phyloP scores from a whole-genome alignment of 768 basidiomycete species.

The Amanita rimosa region DNA sequence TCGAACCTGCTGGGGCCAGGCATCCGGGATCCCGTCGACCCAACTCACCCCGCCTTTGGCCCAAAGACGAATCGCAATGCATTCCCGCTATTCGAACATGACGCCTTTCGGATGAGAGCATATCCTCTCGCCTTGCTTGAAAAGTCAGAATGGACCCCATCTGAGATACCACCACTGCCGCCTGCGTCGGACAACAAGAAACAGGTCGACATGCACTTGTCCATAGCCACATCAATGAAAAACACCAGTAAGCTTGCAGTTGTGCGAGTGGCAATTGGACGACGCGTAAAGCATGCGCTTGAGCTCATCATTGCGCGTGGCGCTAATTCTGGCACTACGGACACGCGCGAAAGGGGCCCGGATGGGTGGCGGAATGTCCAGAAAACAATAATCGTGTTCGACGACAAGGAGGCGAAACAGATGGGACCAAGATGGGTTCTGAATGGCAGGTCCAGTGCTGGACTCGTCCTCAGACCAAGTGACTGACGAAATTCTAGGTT shows the following conservation, averaged over 20 bases:
- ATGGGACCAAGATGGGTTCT: conserved; percentile 9
- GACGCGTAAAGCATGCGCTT: conserved; percentile 27
- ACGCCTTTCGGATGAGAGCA: conserved; percentile 1
- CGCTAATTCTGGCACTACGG: conserved; percentile 16
- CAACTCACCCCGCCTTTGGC: conserved; percentile 4
- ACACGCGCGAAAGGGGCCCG: conserved; percentile 7
- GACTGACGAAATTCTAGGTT: conserved; percentile 20
- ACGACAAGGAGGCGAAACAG: conserved; percentile 13
- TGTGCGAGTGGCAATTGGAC: conserved; percentile 19
- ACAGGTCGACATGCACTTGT: conserved; percentile 3
- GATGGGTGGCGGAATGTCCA: background rate
- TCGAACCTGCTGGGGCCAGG: background rate
- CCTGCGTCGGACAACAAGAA: background rate
- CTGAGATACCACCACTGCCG: background rate
- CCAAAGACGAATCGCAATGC: background rate
- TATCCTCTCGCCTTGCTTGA: conserved; percentile 6
- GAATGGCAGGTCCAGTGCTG: conserved; percentile 1
- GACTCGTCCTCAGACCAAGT: conserved; percentile 15
- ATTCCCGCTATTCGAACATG: conserved; percentile 2
- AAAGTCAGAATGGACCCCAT: background rate
- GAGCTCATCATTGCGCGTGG: conserved; percentile 29
- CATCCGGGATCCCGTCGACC: background rate
- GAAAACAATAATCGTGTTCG: background rate
- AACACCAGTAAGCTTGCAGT: conserved; percentile 19
- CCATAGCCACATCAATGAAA: conserved; percentile 21